A percentile compares a stretch with the other conserved stretches of the same genome.
Evolutionary conservation across 2,329 filamentous ascomycete genomes (phyloP).

Genomic region (Phoma sp.): DNA sequence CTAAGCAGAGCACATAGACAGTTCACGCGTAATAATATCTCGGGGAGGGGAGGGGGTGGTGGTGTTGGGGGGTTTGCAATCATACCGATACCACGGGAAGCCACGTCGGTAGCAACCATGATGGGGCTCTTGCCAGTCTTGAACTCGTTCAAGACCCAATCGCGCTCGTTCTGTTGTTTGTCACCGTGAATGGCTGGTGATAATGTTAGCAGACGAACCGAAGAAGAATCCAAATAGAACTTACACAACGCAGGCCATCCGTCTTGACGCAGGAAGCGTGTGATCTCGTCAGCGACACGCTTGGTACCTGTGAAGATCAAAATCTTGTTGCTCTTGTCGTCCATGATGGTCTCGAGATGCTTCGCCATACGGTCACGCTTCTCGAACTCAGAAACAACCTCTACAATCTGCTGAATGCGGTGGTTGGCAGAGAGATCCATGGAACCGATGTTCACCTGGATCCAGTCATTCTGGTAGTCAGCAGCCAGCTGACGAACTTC

Average conservation of each 20-base stretch:
- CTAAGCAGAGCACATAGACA: constrained; percentile 85
- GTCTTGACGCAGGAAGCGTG: constrained; percentile 94
- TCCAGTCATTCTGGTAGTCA: constrained; percentile 93
- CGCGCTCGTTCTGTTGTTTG: constrained; percentile 99
- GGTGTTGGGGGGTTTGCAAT: constrained; percentile 66
- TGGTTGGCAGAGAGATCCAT: constrained; percentile 96
- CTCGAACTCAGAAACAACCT: constrained; percentile 94
- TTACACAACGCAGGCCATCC: constrained; percentile 96
- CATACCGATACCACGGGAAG: constrained; percentile 99
- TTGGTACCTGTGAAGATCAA: constrained; percentile 86
- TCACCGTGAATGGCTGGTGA: constrained; percentile 89
- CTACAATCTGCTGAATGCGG: constrained; percentile 96
- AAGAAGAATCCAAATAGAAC: constrained; percentile 45
- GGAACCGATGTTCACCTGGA: constrained; percentile 98
- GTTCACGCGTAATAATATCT: constrained; percentile 62
- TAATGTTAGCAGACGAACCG: constrained; percentile 46
- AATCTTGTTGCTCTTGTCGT: constrained; percentile 92
- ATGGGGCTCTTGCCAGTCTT: constrained; percentile 99
- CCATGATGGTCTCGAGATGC: constrained; percentile 97
- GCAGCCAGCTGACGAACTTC: constrained; percentile 90
- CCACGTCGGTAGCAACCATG: constrained; percentile 99
- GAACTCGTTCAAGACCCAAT: constrained; percentile 99
- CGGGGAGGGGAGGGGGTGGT: constrained; percentile 48
- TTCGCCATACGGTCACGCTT: constrained; percentile 98
- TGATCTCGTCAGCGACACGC: constrained; percentile 98